These are phyloP conservation scores for Myochromella boudieri DNA, from an alignment of 768 basidiomycete species.

Conservation along the genomic window DNA sequence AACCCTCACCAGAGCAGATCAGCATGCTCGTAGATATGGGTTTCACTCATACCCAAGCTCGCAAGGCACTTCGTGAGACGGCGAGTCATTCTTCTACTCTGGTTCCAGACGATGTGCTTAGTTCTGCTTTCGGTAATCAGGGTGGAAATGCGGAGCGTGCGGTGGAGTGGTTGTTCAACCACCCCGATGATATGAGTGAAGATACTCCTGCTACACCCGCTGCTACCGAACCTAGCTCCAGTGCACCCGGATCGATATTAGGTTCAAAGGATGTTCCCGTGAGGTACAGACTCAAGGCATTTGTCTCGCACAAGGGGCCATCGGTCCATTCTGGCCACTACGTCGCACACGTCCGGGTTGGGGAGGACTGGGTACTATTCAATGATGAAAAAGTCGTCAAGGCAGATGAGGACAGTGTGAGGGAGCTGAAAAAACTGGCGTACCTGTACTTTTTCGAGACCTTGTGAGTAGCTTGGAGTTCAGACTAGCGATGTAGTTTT, in stretches of 20 bases:
- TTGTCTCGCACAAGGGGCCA: conserved; percentile 96
- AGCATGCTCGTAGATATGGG: conserved; percentile 87
- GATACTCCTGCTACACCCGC: conserved; percentile 29
- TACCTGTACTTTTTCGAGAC: conserved; percentile 93
- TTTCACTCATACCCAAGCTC: conserved; percentile 79
- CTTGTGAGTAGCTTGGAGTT: too few relatives aligned
- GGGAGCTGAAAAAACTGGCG: conserved; percentile 77
- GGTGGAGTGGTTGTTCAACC: conserved; percentile 94
- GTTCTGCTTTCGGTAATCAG: conserved; percentile 34
- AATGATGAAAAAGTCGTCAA: conserved; percentile 96
- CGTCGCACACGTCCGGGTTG: conserved; percentile 72
- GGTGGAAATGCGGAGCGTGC: conserved; percentile 79
- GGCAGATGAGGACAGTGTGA: conserved; percentile 81
- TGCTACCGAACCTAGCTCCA: conserved; percentile 10
- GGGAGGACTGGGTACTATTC: conserved; percentile 82
- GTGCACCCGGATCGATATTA: conserved; percentile 20
- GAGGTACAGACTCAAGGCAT: conserved; percentile 81
- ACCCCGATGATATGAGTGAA: conserved; percentile 85
- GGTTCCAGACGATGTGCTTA: neutral
- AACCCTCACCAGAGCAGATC: conserved; percentile 72
- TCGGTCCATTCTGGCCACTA: conserved; percentile 96
- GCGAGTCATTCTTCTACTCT: conserved; percentile 38
- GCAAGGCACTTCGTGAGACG: conserved; percentile 85
- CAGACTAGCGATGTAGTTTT: too few relatives aligned
- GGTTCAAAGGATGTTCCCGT: conserved; percentile 71